Evolutionary conservation across 129 eudicot genomes (phyloP).

Genomic region (Artemisia tridentata): DNA sequence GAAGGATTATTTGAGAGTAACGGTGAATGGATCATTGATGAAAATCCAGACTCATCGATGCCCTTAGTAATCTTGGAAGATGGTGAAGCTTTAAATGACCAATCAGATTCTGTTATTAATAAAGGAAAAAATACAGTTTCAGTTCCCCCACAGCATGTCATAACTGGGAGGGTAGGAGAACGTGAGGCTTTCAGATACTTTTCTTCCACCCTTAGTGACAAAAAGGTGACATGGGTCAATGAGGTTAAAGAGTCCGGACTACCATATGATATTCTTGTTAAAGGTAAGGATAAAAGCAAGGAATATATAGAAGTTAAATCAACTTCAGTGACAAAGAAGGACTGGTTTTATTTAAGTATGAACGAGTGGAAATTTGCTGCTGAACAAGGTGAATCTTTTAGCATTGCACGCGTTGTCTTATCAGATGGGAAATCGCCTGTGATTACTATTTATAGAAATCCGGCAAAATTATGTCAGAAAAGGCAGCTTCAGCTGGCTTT

Average conservation of each 20-base stretch:
- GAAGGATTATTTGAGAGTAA: slow-evolving; percentile 8
- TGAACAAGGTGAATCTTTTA: slow-evolving; percentile 63
- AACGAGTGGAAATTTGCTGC: slow-evolving; percentile 70
- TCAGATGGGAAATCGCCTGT: slow-evolving; percentile 36
- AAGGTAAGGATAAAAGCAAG: slow-evolving; percentile 30
- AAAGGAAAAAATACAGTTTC: too few relatives aligned
- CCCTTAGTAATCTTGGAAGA: slow-evolving; percentile 24
- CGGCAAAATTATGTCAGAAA: slow-evolving; percentile 45
- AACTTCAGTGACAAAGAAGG: slow-evolving; percentile 44
- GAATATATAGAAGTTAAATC: slow-evolving; percentile 79
- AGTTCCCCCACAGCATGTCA: slow-evolving; percentile 35
- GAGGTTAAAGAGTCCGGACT: slow-evolving; percentile 60
- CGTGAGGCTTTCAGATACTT: slow-evolving; percentile 51
- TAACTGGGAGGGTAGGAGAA: slow-evolving; percentile 61
- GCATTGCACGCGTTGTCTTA: slow-evolving; percentile 62
- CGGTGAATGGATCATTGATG: slow-evolving; percentile 14
- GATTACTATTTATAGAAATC: slow-evolving; percentile 54
- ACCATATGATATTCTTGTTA: slow-evolving; percentile 62
- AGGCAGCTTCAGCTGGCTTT: slow-evolving; percentile 59
- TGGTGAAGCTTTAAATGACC: neutral
- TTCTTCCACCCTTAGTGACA: slow-evolving; percentile 21
- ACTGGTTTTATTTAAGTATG: slow-evolving; percentile 50
- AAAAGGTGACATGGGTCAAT: slow-evolving; percentile 59
- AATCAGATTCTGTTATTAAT: neutral
- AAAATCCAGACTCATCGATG: slow-evolving; percentile 13